Evolutionary conservation across 192 early-diverging fungal genomes (phyloP).

Genomic region (Coemansia erecta): DNA sequence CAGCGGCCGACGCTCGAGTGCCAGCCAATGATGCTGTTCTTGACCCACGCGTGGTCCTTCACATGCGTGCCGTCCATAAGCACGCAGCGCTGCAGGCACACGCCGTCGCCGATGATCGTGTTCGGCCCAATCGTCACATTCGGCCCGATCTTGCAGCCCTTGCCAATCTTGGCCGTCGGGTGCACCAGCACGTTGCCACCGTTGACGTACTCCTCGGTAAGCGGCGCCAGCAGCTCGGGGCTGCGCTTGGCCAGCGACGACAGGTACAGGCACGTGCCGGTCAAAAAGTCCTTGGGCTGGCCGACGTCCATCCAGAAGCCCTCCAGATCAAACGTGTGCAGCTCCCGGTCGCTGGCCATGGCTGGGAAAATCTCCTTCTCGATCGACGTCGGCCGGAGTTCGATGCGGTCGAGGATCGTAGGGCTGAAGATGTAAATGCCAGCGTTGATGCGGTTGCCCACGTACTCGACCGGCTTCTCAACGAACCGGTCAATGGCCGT

Average conservation of each 20-base stretch:
- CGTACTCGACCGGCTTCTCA: conserved; percentile 94
- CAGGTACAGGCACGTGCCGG: conserved; percentile 92
- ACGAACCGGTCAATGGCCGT: conserved; percentile 91
- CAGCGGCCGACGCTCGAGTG: conserved; percentile 92
- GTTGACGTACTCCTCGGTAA: conserved; percentile 64
- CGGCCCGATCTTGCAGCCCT: conserved; percentile 96
- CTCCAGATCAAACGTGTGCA: conserved; percentile 91
- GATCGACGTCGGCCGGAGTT: conserved; percentile 94
- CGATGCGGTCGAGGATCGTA: conserved; percentile 84
- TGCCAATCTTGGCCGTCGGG: conserved; percentile 88
- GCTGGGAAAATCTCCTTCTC: conserved; percentile 96
- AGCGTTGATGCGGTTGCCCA: conserved; percentile 98
- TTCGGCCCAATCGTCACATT: conserved; percentile 95
- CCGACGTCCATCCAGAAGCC: conserved; percentile 99
- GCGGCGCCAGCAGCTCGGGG: conserved; percentile 69
- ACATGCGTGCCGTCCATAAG: conserved; percentile 81
- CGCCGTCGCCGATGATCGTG: conserved; percentile 90
- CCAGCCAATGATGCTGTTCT: conserved; percentile 93
- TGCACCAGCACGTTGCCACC: conserved; percentile 92
- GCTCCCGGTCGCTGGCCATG: conserved; percentile 83
- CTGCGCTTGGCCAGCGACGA: conserved; percentile 73
- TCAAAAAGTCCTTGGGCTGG: conserved; percentile 97
- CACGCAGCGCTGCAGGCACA: conserved; percentile 85
- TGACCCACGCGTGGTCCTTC: conserved; percentile 90
- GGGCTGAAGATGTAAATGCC: conserved; percentile 99